phyloP scores from a whole-genome alignment of 1,139 yeast species.

The Candida frijolesensis region DNA sequence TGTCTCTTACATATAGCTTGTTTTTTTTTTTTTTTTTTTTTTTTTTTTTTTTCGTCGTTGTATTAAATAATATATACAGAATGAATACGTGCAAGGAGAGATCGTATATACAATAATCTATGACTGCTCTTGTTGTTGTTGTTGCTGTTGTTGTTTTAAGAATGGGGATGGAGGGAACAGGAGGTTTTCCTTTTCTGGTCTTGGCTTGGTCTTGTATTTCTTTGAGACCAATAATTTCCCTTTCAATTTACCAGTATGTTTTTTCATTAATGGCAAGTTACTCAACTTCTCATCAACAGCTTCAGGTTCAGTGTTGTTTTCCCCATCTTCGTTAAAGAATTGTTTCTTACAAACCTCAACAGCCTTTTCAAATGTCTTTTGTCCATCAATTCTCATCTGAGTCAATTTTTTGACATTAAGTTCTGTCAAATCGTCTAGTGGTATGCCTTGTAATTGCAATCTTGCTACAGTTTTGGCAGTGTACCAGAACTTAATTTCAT shows the following conservation, averaged over 20 bases:
- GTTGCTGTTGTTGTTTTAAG: conserved; percentile 16
- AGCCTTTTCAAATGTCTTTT: conserved; percentile 54
- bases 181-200: conserved; percentile 23
- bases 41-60: neutral
- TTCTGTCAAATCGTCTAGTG: conserved; percentile 61
- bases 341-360: conserved; percentile 65
- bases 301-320: conserved; percentile 27
- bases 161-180: conserved; percentile 43
- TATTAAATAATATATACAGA: conserved; percentile 5
- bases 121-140: neutral
- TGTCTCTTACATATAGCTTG: too few relatives aligned
- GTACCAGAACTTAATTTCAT: conserved; percentile 76
- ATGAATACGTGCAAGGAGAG: neutral
- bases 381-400: conserved; percentile 51
- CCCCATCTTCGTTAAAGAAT: conserved; percentile 48
- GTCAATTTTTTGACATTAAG: conserved; percentile 58
- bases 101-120: conserved; percentile 1
- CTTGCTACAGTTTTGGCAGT: conserved; percentile 83
- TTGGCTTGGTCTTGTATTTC: conserved; percentile 37
- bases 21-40: neutral
- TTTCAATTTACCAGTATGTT: conserved; percentile 27
- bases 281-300: conserved; percentile 31
- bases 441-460: conserved; percentile 64
- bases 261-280: conserved; percentile 36
- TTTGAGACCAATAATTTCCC: conserved; percentile 36